Evolutionary conservation across 2,329 filamentous ascomycete genomes (phyloP).

Genomic region (Calonectria crousiana): DNA sequence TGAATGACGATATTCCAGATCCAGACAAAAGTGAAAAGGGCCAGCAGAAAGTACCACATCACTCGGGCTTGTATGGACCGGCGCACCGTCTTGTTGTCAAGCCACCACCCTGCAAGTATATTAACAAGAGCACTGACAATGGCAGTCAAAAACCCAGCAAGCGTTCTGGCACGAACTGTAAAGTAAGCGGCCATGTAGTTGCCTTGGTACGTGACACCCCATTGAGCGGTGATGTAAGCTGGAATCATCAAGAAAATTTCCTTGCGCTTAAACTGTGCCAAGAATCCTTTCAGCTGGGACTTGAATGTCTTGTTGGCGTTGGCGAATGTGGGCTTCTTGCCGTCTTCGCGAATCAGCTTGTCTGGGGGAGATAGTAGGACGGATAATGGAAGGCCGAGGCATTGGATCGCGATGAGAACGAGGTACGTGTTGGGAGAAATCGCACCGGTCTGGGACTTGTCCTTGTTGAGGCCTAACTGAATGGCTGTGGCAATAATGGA

Average conservation of each 20-base stretch:
- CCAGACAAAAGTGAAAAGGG: background rate
- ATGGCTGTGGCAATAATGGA: background rate
- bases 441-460: background rate
- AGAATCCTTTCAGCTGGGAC: background rate
- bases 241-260: slow-evolving; percentile 1
- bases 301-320: background rate
- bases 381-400: background rate
- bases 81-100: background rate
- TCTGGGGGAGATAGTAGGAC: background rate
- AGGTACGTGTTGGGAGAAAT: slow-evolving; percentile 2
- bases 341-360: background rate
- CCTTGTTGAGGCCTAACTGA: background rate
- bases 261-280: slow-evolving; percentile 4
- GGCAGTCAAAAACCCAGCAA: background rate
- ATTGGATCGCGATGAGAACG: background rate
- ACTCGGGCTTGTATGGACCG: background rate
- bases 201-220: slow-evolving; percentile 6
- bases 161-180: background rate
- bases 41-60: background rate
- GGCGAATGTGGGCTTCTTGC: background rate
- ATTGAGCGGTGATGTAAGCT: slow-evolving; percentile 2
- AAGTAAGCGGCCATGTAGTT: slow-evolving; percentile 14
- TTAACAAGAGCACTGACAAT: background rate
- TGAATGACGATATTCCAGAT: slow-evolving; percentile 12
- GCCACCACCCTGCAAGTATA: background rate